Conservation (phyloP, 176 grass and related monocot genomes). For the Melocanna baccifera region DNA sequence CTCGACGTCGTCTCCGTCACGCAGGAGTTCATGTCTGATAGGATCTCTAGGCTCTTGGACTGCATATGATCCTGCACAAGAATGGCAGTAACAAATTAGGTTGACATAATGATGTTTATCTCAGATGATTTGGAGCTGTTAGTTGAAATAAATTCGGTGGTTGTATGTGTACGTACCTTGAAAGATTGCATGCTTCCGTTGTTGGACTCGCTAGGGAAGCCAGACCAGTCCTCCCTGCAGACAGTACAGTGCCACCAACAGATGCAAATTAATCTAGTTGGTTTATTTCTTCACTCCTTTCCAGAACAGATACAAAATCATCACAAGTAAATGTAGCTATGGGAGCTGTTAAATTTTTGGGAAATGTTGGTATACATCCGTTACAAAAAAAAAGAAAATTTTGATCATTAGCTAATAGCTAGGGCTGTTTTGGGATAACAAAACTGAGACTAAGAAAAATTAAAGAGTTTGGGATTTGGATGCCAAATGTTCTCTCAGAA, state of each 20-base stretch:
- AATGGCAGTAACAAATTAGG: not conserved
- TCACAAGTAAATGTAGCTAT: not conserved
- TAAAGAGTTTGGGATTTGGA: not conserved
- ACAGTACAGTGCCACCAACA: constrained; percentile 12
- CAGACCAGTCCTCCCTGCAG: constrained; percentile 45
- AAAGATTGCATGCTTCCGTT: constrained; percentile 45
- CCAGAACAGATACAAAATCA: not conserved
- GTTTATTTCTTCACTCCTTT: not conserved
- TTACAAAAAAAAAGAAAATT: not conserved
- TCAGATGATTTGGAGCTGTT: not conserved
- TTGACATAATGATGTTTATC: not conserved
- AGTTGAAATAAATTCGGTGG: not conserved
- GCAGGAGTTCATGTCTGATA: constrained; percentile 68
- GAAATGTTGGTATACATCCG: not conserved
- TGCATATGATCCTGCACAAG: constrained; percentile 31
- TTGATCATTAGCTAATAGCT: not conserved
- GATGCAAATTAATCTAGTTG: constrained; percentile 9
- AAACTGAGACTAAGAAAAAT: not conserved
- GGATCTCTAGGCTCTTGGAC: constrained; percentile 63
- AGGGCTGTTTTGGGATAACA: not conserved
- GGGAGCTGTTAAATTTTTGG: not conserved
- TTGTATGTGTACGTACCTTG: constrained; percentile 29
- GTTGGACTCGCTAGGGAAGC: constrained; percentile 44
- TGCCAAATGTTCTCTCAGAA: not conserved
- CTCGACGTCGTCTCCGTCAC: constrained; percentile 56